Evolutionary conservation across 176 grass and related monocot species (phyloP).

Genomic region (Musa itinerans): DNA sequence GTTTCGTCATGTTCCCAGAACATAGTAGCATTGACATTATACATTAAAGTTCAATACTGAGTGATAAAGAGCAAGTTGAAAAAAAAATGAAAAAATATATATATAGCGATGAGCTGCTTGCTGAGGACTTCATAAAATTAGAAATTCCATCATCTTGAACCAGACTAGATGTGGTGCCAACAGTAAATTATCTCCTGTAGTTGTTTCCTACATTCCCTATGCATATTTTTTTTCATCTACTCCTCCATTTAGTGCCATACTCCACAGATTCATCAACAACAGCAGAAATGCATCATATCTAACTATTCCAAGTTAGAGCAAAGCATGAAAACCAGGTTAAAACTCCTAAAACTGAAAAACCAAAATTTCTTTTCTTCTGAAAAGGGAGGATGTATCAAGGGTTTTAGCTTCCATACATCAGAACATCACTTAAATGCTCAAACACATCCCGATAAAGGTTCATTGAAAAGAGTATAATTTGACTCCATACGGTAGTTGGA

Average conservation of each 20-base stretch:
- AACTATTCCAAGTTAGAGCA: too few species aligned
- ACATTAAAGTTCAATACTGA: slow-evolving; percentile 13
- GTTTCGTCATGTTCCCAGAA: slow-evolving; percentile 10
- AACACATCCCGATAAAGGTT: too few species aligned
- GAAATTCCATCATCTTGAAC: not conserved
- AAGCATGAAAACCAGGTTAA: too few species aligned
- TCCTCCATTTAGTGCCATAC: not conserved
- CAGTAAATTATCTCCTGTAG: not conserved
- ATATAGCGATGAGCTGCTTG: too few species aligned
- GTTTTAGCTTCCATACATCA: too few species aligned
- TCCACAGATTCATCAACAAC: not conserved
- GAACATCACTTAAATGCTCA: too few species aligned
- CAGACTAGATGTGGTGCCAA: not conserved
- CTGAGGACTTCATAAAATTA: not conserved
- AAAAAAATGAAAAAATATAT: not conserved
- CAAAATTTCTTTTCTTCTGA: too few species aligned
- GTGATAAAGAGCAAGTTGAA: not conserved
- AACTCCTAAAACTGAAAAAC: too few species aligned
- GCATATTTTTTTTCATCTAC: not conserved
- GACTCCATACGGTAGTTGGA: too few species aligned
- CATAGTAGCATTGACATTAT: slow-evolving; percentile 18
- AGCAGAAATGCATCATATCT: not conserved
- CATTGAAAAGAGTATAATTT: too few species aligned
- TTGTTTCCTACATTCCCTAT: not conserved
- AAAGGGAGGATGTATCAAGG: too few species aligned